Evolutionary conservation across 2,329 filamentous ascomycete species (phyloP), one percentile per base, ranked within the genome.

Genomic region (Colletotrichum siamense): DNA sequence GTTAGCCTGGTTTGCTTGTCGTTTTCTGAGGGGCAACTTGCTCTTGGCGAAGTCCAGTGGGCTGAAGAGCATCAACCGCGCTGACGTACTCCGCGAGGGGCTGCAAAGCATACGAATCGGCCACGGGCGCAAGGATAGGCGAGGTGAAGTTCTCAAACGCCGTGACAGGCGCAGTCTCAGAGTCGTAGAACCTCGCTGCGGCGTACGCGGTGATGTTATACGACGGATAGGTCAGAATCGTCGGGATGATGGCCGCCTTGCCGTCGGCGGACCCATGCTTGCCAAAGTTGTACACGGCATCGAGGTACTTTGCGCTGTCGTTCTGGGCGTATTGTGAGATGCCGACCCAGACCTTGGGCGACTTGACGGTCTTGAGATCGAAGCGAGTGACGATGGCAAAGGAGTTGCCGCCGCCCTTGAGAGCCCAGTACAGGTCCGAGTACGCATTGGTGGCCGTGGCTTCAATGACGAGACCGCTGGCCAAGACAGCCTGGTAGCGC

Each of bases 401-500:
- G 73, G 85, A 84, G 71, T 79, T 83, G 3, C 79, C 79, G 26
- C 84, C 84, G n/a, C 84, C 85, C 30, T 84, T 83, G 9, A 86
- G 76, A 1, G 82, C 83, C 79, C 82, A 82, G 79, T 82, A 85
- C 2, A 86, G 80, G 67, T 85, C 83, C 0, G 80, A 61, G 76
- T 88, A 82, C n/a, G 44, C 59, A 6, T 82, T 75, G 1, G 77
- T 62, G 1, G 78, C 77, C 16, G 83, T 86, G 5, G 85, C 87
- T 7, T 84, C 83, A 6, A 88, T 78, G 10, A 89, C 81, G 1
- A 77, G 73, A 5, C 88, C 86, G 39, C 82, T 81, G 0, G 85
- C 83, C 0, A 87, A 81, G 4, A 89, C 87, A n/a, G 89, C 83
- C 74, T 88, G 83, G 57, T 83, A 87, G 59, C 83, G 83, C 28